Percentiles rank a stretch among this genome's conserved stretches.
These are phyloP conservation scores for Agaricus subrufescens DNA, from an alignment of 768 basidiomycete species.

Conservation along the genomic window DNA sequence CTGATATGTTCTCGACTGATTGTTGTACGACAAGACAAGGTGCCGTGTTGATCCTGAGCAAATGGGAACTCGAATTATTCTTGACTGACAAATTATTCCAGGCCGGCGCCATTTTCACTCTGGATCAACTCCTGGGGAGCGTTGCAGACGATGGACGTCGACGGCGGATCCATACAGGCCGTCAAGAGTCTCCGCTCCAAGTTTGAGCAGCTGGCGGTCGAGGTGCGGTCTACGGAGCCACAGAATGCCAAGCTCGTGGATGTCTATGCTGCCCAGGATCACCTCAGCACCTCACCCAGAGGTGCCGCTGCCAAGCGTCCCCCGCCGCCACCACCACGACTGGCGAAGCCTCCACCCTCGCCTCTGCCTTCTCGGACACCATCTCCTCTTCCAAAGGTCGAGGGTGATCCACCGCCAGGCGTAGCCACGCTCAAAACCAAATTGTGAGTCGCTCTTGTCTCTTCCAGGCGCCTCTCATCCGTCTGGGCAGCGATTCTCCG, in stretches of 20 bases:
- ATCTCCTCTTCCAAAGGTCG: conserved; percentile 23
- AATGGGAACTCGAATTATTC: too few species aligned
- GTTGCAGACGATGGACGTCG: conserved; percentile 30
- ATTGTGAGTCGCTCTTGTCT: conserved; percentile 18
- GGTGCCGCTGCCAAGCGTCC: conserved; percentile 44
- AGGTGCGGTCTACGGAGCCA: conserved; percentile 19
- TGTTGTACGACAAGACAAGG: too few species aligned
- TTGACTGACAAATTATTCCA: not conserved
- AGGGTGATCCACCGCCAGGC: conserved; percentile 8
- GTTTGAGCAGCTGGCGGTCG: conserved; percentile 64
- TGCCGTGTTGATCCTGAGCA: too few species aligned
- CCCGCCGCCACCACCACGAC: conserved; percentile 49
- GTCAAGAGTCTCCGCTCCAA: conserved; percentile 66
- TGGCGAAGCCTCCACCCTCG: conserved; percentile 24
- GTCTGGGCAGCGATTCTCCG: conserved; percentile 7
- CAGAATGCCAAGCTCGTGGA: conserved; percentile 32
- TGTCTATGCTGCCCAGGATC: conserved; percentile 18
- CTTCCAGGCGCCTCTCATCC: not conserved
- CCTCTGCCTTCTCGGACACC: conserved; percentile 33
- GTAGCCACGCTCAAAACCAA: conserved; percentile 18
- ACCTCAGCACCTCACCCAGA: conserved; percentile 41
- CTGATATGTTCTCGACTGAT: too few species aligned
- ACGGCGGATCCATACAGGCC: conserved; percentile 52
- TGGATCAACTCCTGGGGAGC: not conserved
- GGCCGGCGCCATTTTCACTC: not conserved